Base-by-base conservation (phyloP, 1,139 yeast genomes). In the Pneumocystis jirovecii region DNA sequence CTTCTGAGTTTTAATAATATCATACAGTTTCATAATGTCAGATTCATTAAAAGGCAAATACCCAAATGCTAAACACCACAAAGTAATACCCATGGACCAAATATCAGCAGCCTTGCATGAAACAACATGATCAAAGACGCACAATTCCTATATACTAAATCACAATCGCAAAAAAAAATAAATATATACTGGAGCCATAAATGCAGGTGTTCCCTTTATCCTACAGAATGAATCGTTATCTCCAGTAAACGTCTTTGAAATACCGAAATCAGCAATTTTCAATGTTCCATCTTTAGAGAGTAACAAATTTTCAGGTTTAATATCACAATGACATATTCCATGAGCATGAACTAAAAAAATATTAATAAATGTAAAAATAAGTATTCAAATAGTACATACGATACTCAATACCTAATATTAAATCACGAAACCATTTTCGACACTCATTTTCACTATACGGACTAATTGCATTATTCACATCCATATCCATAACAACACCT, bases 241-340 rank as follows among this genome's bases (percentile, higher is more conserved):
- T 63, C 77, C 78, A 37, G 81, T 84, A 68, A 82, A 82, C 68
- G 87, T 77, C 64, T 87, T 85, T 17, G 90, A 88, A 8, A 93
- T 96, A 7, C 98, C 98, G 75, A 93, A 93, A 77, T 93, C 98
- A 42, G 95, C 88, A 59, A 93, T 89, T 74, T 93, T 93, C 34
- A 93, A 96, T 17, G 84, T 82, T 67, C 86, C 85, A 70, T 87
- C 87, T 15, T 83, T 81, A 45, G 87, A 82, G 1, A 91, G 85
- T 65, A 93, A 78, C 63, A 93, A 77, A 73, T 93, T 93, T 17
- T 96, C 97, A 1, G 97, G 96, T 74, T 93, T 93, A 69, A 93
- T 91, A 75, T 93, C 98, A 68, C 97, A 82, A 75, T 93, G 98
- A 21, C 93, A 87, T 63, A 93, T 89, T 1, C 97, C 97, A 73